Base-by-base conservation (phyloP, 75 land plant species). In the Sequoia sempervirens region DNA sequence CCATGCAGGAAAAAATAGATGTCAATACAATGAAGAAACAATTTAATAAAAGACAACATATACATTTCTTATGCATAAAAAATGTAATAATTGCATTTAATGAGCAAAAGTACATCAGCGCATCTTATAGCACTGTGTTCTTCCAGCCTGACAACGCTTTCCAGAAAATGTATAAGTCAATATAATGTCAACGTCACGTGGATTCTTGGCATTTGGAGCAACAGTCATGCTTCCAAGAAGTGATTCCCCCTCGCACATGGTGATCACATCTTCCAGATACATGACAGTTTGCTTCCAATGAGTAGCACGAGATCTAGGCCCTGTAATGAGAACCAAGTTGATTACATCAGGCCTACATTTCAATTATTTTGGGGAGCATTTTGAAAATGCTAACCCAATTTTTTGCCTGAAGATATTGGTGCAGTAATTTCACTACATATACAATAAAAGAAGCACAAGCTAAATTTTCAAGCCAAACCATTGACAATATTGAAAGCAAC, bases 271-370 rank as follows among this genome's bases (percentile, higher is more conserved):
- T 85, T 97, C 99, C 64, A 97, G 88, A 86, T 97, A 97, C 56
- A 97, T 81, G 30, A 95, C 98, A 18, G 99, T 95, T 83, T 97
- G 99, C 84, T 97, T 97, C 99, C 99, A 97, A 83, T 97, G 98
- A 28, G 99, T 97, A 38, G 91, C 90, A 30, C 95, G 86, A 66
- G 98, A 92, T 84, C 82, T 94, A 34, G 99, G 99, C 20, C 99
- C 99, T 97, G 91, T 56, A 86, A 30, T 53, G 18, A 85, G 15
- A 80, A 80, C 11, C 34, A 79, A 40, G 69, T 26, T 52, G 41
- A 88, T 61, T 72, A 75, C 54, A 80, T 40, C 26, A 61, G n/a
- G 45, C 79, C 73, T 46, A 20, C 80, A 43, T 26, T 23, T 61
- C 66, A 61, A 6, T 23, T 5, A 5, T 61, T 26, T 61, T 23